Conservation (phyloP, 2,329 filamentous ascomycete genomes). For the Trichoderma afroharzianum region DNA sequence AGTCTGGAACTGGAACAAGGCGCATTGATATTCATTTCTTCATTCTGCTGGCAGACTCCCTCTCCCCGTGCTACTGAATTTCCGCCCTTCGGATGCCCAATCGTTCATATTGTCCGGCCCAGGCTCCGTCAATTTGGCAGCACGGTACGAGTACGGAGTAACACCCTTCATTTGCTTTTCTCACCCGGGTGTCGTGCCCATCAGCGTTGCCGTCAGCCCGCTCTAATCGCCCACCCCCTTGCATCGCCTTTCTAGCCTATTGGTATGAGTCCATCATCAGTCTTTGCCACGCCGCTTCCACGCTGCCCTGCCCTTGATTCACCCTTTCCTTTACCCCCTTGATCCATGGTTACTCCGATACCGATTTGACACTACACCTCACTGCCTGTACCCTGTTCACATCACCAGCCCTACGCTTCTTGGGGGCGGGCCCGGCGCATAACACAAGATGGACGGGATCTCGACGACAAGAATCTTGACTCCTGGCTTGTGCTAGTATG, state of each 20-base stretch:
- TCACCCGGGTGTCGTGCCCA: background rate
- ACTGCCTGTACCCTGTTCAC: background rate
- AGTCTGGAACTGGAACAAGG: background rate
- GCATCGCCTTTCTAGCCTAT: background rate
- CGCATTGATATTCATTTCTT: background rate
- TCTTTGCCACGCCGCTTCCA: background rate
- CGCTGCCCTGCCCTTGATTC: background rate
- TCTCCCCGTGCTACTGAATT: background rate
- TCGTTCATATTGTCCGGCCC: background rate
- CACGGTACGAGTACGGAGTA: background rate
- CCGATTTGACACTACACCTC: background rate
- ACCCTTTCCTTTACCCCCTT: background rate
- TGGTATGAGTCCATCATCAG: conserved; percentile 9
- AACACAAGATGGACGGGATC: background rate
- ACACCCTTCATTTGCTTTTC: conserved; percentile 1
- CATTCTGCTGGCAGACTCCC: background rate
- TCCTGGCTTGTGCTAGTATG: conserved; percentile 8
- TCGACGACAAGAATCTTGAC: background rate
- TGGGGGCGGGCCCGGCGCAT: background rate
- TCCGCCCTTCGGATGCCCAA: background rate
- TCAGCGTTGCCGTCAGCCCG: conserved; percentile 17
- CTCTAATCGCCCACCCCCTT: conserved; percentile 9
- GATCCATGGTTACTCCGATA: background rate
- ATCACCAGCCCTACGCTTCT: conserved; percentile 8
- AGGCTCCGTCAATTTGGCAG: background rate